Base-by-base conservation (phyloP, 176 grass and related monocot species). In the Saccharum spontaneum region DNA sequence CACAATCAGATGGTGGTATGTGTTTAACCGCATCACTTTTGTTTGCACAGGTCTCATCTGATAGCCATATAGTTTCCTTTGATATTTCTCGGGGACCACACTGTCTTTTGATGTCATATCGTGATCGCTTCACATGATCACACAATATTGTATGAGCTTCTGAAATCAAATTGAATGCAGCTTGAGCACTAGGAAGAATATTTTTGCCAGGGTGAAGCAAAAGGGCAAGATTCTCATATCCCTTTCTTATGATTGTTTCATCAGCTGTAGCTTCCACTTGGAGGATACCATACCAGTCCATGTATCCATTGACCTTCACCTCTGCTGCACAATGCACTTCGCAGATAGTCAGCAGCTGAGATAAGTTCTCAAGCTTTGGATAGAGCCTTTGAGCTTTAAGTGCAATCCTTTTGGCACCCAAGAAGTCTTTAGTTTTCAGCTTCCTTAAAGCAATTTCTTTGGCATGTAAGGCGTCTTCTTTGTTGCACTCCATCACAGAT, bases 131-230 rank as follows among this genome's bases (percentile, higher is more conserved):
- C 15, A 43, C 74, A 63, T 23, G 66, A 57, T 95, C 90, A 76
- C 86, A 91, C 16, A 95, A 73, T 83, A 74, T 76, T 6, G 65
- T 38, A 70, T 77, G 69, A 67, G 90, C 90, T 90, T 96, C 94
- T 10, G 64, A 81, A 84, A 96, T 76, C 55, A 93, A 84, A 44
- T 92, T 91, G 59, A 93, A 92, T 22, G 94, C 94, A 48, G 86
- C 77, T 73, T 96, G 89, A 43, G 91, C 91, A 76, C 89, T 86
- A 50, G 84, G 48, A 73, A 93, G 81, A 54, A 78, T 88, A 75
- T 87, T 96, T 49, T 96, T 96, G 79, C 91, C 88, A 80, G 90
- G 86, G 70, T 96, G 88, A 73, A 96, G 86, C 67, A 84, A 81
- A 73, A 87, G 23, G 13, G 88, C 81, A 79, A 96, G 88, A 54